phyloP scores from a whole-genome alignment of 2,329 filamentous ascomycete species.

The Colletotrichum sp. region DNA sequence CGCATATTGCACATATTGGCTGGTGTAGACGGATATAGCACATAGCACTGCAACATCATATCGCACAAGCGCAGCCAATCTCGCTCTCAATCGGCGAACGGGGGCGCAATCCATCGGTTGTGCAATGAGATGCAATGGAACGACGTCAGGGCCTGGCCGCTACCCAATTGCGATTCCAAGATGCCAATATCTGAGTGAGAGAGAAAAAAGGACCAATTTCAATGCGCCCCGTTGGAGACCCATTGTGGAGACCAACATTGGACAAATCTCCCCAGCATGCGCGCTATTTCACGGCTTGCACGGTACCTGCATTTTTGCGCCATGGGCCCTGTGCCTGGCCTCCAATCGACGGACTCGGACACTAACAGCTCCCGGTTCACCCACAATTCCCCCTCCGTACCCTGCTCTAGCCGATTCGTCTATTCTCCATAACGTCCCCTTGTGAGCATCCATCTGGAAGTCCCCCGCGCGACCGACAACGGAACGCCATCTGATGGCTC shows the following conservation, averaged over 20 bases:
- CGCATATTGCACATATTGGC: not conserved
- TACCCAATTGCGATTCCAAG: not conserved
- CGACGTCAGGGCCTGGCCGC: not conserved
- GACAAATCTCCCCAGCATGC: slow-evolving; percentile 8
- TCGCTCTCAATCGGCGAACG: not conserved
- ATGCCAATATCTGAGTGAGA: not conserved
- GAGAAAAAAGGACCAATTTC: not conserved
- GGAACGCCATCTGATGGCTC: not conserved
- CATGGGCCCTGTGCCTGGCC: not conserved
- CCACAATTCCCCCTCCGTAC: not conserved
- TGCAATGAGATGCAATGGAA: not conserved
- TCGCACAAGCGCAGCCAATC: not conserved
- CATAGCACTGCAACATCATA: not conserved
- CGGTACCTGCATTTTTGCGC: slow-evolving; percentile 17
- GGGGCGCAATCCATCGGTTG: not conserved
- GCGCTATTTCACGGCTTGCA: slow-evolving; percentile 11
- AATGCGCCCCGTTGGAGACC: slow-evolving; percentile 4
- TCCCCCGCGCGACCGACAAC: not conserved
- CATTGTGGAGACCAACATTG: slow-evolving; percentile 9
- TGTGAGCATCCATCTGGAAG: not conserved
- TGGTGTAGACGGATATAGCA: not conserved
- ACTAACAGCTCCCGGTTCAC: not conserved
- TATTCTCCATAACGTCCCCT: not conserved
- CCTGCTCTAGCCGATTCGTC: not conserved
- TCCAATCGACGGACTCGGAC: slow-evolving; percentile 7